Evolutionary conservation across 2,329 filamentous ascomycete species (phyloP).

Genomic region (Drechslerella dactyloides): DNA sequence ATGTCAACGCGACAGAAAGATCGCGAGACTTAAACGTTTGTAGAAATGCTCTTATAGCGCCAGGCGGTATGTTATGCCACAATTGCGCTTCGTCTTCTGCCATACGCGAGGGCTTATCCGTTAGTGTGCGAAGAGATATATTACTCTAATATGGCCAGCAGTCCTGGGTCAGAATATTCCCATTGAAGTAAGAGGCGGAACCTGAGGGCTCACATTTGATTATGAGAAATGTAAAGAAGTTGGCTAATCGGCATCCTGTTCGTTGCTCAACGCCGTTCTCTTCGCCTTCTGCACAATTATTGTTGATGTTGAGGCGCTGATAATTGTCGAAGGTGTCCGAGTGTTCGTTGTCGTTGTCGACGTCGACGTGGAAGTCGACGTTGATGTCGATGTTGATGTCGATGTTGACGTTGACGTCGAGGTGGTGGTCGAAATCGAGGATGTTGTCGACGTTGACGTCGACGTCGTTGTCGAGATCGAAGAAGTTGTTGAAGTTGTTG

Average conservation of each 20-base stretch:
- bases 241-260: neutral
- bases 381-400: slow-evolving; percentile 24
- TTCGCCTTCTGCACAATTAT: slow-evolving; percentile 22
- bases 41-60: too few relatives aligned
- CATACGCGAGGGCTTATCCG: too few relatives aligned
- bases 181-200: too few relatives aligned
- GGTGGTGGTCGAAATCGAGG: slow-evolving; percentile 22
- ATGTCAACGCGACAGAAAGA: too few relatives aligned
- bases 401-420: slow-evolving; percentile 12
- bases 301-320: slow-evolving; percentile 28
- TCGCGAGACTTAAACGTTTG: too few relatives aligned
- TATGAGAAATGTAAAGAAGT: too few relatives aligned
- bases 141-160: too few relatives aligned
- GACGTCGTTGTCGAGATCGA: slow-evolving; percentile 25
- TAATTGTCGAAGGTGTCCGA: slow-evolving; percentile 33
- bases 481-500: slow-evolving; percentile 14
- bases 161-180: too few relatives aligned
- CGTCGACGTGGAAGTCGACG: slow-evolving; percentile 7
- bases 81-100: too few relatives aligned
- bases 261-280: slow-evolving; percentile 1
- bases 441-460: slow-evolving; percentile 23
- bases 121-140: too few relatives aligned
- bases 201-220: too few relatives aligned
- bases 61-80: too few relatives aligned
- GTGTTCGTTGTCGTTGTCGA: slow-evolving; percentile 14